Base-by-base conservation (phyloP, 2,329 filamentous ascomycete genomes). In the Xylariales sp. region DNA sequence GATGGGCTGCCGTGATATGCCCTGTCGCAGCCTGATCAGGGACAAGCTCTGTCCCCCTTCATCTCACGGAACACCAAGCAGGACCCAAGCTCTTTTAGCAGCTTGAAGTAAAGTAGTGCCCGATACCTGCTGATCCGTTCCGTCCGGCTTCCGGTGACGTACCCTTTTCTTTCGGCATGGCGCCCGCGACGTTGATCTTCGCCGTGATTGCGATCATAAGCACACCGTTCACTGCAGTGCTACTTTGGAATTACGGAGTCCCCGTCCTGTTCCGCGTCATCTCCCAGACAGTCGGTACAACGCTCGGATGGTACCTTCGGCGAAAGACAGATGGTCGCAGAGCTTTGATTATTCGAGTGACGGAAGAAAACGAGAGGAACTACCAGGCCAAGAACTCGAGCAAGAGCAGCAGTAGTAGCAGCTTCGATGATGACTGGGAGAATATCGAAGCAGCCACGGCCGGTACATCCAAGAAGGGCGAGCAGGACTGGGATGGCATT, bases 401-500 rank as follows among this genome's bases (percentile, higher is more conserved):
- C 19, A 47, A 38, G 15, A 31, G 38, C 10, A 45, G 51, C 14
- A 42, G 47, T 11, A 57, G 56, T 24, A 59, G 59, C 37, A 60
- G 52, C 43, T 58, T 60, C 21, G 80, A 84, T 48, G 78, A 81
- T 20, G 82, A 82, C 38, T 87, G 83, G 82, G 82, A 87, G 60
- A 82, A 80, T 53, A 73, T 88, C 18, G 77, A 83, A 45, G 65
- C 70, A 25, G 65, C 71, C 4, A 55, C 58, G 3, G 38, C 47
- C 2, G 60, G 54, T 6, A 56, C 55, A 11, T 53, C 69, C 60
- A 48, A 62, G 61, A 64, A 64, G 42, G 64, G 60, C 9, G 70
- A 74, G 44, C 69, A 75, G 50, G 74, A 84, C 33, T 96, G 87
- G 86, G 73, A 82, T 47, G 90, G 90, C 22, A 81, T 96, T 40